phyloP scores from a whole-genome alignment of 75 land plant species.

The Picea glauca region DNA sequence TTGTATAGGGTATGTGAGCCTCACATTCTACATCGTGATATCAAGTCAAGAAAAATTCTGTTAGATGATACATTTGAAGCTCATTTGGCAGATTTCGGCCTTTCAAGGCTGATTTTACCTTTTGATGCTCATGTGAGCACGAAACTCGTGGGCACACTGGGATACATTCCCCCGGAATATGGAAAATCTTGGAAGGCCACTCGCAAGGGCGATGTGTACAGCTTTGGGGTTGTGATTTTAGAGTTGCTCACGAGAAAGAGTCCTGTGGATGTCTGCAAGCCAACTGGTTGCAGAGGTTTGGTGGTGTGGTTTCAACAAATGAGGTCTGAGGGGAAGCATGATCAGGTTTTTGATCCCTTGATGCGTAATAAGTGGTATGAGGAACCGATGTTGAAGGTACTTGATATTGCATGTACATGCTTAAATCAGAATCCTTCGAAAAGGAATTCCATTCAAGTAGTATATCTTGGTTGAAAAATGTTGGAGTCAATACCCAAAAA shows the following conservation, averaged over 20 bases:
- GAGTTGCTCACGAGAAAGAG: constrained; percentile 29
- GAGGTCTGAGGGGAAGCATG: constrained; percentile 2
- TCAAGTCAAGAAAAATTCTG: constrained; percentile 39
- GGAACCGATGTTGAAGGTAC: constrained; percentile 16
- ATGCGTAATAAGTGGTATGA: constrained; percentile 5
- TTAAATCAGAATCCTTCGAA: constrained; percentile 8
- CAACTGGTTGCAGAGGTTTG: constrained; percentile 16
- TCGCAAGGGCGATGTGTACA: constrained; percentile 31
- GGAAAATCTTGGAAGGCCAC: constrained; percentile 27
- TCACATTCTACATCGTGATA: constrained; percentile 32
- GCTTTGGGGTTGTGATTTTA: constrained; percentile 33
- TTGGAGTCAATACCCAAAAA: constrained; percentile 10
- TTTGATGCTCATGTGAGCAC: constrained; percentile 29
- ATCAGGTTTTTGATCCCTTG: constrained; percentile 10
- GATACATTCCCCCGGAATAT: constrained; percentile 40
- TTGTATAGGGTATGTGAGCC: constrained; percentile 28
- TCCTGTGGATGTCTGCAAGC: constrained; percentile 22
- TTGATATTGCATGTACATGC: constrained; percentile 33
- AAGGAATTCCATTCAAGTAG: constrained; percentile 21
- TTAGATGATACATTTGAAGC: constrained; percentile 26
- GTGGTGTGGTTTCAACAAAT: constrained; percentile 24
- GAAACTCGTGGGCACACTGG: constrained; percentile 33
- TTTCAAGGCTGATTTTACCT: constrained; percentile 24
- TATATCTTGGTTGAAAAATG: constrained; percentile 41
- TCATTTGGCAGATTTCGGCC: constrained; percentile 32